Evolutionary conservation across 2,329 filamentous ascomycete genomes (phyloP), one percentile per base, ranked within the genome.

Genomic region (Sporothrix humicola): DNA sequence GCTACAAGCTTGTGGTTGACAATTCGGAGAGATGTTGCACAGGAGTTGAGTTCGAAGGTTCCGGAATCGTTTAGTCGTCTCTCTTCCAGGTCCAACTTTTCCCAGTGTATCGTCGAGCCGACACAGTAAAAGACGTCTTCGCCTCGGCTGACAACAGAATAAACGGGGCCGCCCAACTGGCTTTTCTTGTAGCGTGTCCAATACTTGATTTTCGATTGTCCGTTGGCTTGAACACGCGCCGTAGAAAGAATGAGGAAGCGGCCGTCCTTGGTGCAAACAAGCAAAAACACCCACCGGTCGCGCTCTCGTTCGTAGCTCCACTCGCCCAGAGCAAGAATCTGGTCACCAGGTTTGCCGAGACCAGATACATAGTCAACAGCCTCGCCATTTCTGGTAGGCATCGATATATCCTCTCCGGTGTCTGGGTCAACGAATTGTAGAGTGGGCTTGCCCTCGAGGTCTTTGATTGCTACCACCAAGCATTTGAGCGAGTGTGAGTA

Each of bases 271-370:
- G 88, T 88, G 3, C 87, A 85, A 12, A 92, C 85, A 15, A 93
- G 84, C 46, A 93, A 83, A 78, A 90, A 91, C 1, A 87, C 85
- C 80, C 91, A 92, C 0, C 81, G 85, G 72, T 86, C 88, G n/a
- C 83, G 84, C 52, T 88, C 84, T 72, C 88, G 87, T 46, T 83
- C 81, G 75, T 88, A 89, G 5, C 84, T 79, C 92, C 92, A 94
- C 75, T 93, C 89, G 1, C 86, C 80, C 8, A 94, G 80, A 0
- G 87, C 85, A 59, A 88, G 84, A 1, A 94, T 87, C 54, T 84
- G 85, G 75, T 92, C 90, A 0, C 87, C 87, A 0, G 81, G 76
- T 61, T 87, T 85, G 1, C 87, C 88, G 17, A 94, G 82, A 3
- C 87, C 86, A 17, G 84, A 85, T 44, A 91, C 86, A 73, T 86